These are phyloP conservation scores for Nitzschia inconspicua DNA, from an alignment of 108 stramenopile genomes.

Conservation along the genomic window DNA sequence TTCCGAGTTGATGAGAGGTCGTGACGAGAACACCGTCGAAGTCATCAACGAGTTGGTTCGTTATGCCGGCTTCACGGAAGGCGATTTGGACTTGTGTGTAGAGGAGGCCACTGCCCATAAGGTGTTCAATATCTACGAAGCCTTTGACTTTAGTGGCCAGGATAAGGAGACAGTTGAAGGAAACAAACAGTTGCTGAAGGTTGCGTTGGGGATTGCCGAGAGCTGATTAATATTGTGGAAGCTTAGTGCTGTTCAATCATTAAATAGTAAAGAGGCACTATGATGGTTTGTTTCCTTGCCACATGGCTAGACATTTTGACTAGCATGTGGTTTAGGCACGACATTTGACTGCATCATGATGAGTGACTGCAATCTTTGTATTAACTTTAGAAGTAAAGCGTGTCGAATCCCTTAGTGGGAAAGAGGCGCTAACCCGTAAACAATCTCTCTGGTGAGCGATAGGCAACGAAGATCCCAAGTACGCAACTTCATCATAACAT, in stretches of 20 bases:
- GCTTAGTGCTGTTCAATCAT: too few species aligned
- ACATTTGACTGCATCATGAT: background rate
- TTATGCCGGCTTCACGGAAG: constrained; percentile 76
- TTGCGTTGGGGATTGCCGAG: constrained; percentile 27
- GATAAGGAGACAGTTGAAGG: constrained; percentile 47
- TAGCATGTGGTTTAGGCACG: background rate
- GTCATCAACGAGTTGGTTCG: constrained; percentile 61
- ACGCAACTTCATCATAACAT: too few species aligned
- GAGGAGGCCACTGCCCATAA: constrained; percentile 60
- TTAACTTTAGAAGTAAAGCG: too few species aligned
- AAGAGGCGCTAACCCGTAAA: too few species aligned
- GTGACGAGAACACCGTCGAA: constrained; percentile 64
- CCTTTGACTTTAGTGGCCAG: constrained; percentile 54
- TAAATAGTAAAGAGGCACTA: background rate
- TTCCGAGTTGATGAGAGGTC: constrained; percentile 66
- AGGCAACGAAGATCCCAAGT: too few species aligned
- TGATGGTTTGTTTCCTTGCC: too few species aligned
- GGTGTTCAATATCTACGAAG: constrained; percentile 71
- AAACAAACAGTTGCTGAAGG: constrained; percentile 63
- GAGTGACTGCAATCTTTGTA: background rate
- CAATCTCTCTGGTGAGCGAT: too few species aligned
- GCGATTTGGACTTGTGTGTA: constrained; percentile 61
- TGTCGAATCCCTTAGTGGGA: too few species aligned
- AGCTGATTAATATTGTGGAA: constrained; percentile 8
- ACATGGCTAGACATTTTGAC: background rate